Conservation (phyloP, 1,284 basidiomycete species). For the Pyrrhoderma lamaoense region DNA sequence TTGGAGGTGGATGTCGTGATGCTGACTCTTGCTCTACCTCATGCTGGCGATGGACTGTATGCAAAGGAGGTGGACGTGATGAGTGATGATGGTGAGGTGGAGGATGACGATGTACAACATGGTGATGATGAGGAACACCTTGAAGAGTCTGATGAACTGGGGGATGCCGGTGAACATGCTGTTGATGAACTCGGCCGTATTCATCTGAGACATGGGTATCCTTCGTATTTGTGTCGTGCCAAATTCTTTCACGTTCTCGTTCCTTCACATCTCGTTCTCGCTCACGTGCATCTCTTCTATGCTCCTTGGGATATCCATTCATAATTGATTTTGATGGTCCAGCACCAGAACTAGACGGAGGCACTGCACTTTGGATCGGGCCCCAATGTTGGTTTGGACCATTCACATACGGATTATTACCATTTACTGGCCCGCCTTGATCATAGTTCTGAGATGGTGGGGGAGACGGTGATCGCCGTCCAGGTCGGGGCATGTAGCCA, state of each 20-base stretch:
- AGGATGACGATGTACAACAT: constrained; percentile 13
- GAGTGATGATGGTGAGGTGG: constrained; percentile 15
- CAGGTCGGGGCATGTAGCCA: constrained; percentile 5
- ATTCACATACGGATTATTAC: constrained; percentile 13
- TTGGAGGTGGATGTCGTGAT: constrained; percentile 5
- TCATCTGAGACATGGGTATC: constrained; percentile 10
- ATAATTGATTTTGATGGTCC: constrained; percentile 15
- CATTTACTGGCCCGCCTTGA: constrained; percentile 14
- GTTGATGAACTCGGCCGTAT: constrained; percentile 8
- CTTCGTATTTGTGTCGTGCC: constrained; percentile 17
- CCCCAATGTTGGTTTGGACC: constrained; percentile 18
- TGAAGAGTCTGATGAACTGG: constrained; percentile 15
- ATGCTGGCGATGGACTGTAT: neutral
- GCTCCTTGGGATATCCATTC: constrained; percentile 19
- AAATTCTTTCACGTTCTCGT: constrained; percentile 9
- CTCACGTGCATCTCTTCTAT: constrained; percentile 13
- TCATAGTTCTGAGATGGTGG: constrained; percentile 9
- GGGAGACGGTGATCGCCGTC: constrained; percentile 14
- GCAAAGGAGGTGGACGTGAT: neutral
- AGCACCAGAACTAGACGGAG: constrained; percentile 8
- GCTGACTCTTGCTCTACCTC: constrained; percentile 12
- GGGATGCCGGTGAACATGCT: constrained; percentile 12
- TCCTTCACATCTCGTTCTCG: constrained; percentile 15
- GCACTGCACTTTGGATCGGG: neutral
- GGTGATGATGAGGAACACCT: constrained; percentile 16